A percentile compares a stretch with the other conserved stretches of the same genome.
These are phyloP conservation scores for Balamuthia mandrillaris DNA, from an alignment of 208 protist species.

Conservation along the genomic window DNA sequence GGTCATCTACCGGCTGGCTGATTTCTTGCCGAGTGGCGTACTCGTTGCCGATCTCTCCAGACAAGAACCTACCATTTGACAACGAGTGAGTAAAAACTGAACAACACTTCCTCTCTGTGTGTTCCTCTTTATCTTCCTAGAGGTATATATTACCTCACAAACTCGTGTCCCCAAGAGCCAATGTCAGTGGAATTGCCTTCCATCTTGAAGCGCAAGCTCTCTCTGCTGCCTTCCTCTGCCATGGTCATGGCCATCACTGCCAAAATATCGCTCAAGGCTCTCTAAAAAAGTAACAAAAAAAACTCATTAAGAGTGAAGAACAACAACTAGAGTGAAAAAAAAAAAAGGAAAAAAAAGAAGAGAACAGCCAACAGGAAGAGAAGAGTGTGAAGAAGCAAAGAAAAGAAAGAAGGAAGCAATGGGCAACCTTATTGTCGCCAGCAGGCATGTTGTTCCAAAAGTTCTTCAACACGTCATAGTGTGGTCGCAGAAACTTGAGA, in stretches of 20 bases:
- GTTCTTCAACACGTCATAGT: conserved; percentile 88
- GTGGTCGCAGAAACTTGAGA: conserved; percentile 95
- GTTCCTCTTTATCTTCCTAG: no score
- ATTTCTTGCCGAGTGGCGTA: conserved; percentile 71
- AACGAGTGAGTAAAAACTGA: conserved; percentile 42
- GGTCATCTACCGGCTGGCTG: conserved; percentile 59
- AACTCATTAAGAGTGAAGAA: neutral
- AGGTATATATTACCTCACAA: conserved; percentile 83
- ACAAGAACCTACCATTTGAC: conserved; percentile 71
- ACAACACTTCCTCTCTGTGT: no score
- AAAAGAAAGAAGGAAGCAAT: neutral
- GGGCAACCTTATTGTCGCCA: conserved; percentile 54
- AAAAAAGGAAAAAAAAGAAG: conserved; percentile 5
- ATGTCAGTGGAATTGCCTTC: conserved; percentile 88
- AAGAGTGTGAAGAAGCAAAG: neutral
- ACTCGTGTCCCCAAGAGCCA: conserved; percentile 98
- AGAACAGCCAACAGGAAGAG: neutral
- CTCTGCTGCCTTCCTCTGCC: conserved; percentile 62
- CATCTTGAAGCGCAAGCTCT: conserved; percentile 91
- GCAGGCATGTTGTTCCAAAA: conserved; percentile 68
- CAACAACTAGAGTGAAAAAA: neutral
- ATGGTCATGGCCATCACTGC: conserved; percentile 97
- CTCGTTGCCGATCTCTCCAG: conserved; percentile 88
- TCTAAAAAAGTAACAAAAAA: conserved; percentile 39
- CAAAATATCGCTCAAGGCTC: conserved; percentile 92